Evolutionary conservation across 2,329 filamentous ascomycete species (phyloP), one percentile per base, ranked within the genome.

Genomic region (Botrytis squamosa): DNA sequence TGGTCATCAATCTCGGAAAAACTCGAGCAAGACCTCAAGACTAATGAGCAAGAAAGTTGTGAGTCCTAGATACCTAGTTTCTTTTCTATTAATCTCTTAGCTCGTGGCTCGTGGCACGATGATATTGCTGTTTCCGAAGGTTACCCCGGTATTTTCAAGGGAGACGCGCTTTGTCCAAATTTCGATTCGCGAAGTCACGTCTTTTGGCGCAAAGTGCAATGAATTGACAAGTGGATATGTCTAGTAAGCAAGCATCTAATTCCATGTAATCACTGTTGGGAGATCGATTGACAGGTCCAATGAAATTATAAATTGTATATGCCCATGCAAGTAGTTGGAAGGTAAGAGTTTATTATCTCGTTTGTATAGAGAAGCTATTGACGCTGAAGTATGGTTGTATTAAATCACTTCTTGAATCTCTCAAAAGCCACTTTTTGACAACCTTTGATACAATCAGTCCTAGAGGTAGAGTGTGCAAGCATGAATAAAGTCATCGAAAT

Each of bases 171-270:
- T 49, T 65, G 6, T n/a, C 40, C 9, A 33, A 55, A 42, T 42
- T 38, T 57, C 14, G 38, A 68, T 49, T 67, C 62, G 63, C 70
- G 70, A 72, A 40, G 70, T 72, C 70, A 72, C 70, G 70, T 18
- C 20, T 36, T 72, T 72, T 68, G 62, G 70, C 70, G 70, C 49
- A 72, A 68, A 72, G 46, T 60, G 62, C 12, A n/a, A n/a, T 55
- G 3, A 68, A 60, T 22, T 40, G 10, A 42, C 44, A n/a, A 36
- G 38, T 62, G 59, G 22, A 62, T 25, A 38, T 25, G 2, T 25
- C 52, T 29, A 55, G 52, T 22, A 52, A 25, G 46, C 10, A 49
- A 60, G 22, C 7, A 16, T 38, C 36, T 16, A 25, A 16, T 38
- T 62, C 33, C 18, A 25, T 1, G 25, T 16, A 22, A 7, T 16